phyloP scores from a whole-genome alignment of 2,329 filamentous ascomycete species.

The Ophiosphaerella narmari region DNA sequence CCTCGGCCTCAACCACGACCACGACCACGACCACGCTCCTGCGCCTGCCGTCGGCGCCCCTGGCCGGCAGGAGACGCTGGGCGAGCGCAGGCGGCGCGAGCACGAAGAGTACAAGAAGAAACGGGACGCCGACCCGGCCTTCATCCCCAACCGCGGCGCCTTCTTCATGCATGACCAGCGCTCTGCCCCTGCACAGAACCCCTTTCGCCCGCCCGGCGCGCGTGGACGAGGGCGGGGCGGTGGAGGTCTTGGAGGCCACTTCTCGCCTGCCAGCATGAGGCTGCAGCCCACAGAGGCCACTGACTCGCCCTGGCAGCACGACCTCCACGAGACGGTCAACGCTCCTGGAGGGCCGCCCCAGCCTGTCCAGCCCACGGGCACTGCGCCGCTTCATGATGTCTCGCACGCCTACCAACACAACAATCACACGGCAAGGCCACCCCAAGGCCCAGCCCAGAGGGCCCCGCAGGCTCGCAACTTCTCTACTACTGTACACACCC shows the following conservation, averaged over 20 bases:
- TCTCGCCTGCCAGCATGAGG: constrained; percentile 57
- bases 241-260: constrained; percentile 58
- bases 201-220: constrained; percentile 69
- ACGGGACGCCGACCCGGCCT: constrained; percentile 85
- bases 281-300: constrained; percentile 57
- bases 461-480: constrained; percentile 55
- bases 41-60: constrained; percentile 47
- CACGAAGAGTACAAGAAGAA: constrained; percentile 90
- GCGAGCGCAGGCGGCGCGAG: constrained; percentile 77
- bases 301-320: constrained; percentile 85
- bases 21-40: constrained; percentile 50
- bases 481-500: constrained; percentile 81
- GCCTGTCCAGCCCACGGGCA: constrained; percentile 18
- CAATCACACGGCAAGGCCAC: constrained; percentile 23
- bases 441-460: constrained; percentile 31
- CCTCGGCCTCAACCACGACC: constrained; percentile 57
- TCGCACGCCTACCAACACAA: constrained; percentile 10
- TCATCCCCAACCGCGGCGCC: constrained; percentile 89
- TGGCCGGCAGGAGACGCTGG: constrained; percentile 59
- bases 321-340: constrained; percentile 78
- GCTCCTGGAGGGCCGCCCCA: constrained; percentile 41
- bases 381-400: constrained; percentile 21
- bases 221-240: constrained; percentile 61
- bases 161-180: constrained; percentile 98
- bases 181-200: constrained; percentile 75